Percentiles rank a stretch among this genome's conserved stretches.
Conservation (phyloP, 2,329 filamentous ascomycete species). For the Stachybotrys echinatus region DNA sequence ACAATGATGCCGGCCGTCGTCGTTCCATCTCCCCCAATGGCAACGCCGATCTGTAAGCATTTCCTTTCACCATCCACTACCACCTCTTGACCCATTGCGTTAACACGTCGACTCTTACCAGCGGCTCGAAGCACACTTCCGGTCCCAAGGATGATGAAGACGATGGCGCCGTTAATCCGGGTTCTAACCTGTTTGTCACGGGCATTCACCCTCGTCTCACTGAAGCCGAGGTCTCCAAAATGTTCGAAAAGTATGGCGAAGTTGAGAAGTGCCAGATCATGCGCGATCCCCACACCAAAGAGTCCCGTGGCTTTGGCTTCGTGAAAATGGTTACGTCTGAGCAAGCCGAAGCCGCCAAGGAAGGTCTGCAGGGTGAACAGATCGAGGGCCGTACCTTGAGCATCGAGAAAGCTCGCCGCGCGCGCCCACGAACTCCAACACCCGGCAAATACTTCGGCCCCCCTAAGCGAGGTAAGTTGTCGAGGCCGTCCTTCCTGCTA, state of each 20-base stretch:
- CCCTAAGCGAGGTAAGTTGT: conserved; percentile 82
- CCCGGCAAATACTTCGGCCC: conserved; percentile 99
- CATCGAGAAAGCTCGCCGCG: conserved; percentile 97
- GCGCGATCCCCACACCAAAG: conserved; percentile 96
- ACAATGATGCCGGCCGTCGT: conserved; percentile 53
- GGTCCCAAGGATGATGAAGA: conserved; percentile 56
- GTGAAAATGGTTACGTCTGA: conserved; percentile 98
- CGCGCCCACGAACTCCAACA: conserved; percentile 89
- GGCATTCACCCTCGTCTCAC: conserved; percentile 91
- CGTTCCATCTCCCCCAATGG: conserved; percentile 58
- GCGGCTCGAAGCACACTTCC: conserved; percentile 48
- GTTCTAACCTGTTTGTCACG: conserved; percentile 97
- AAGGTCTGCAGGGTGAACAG: conserved; percentile 89
- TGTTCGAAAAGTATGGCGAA: conserved; percentile 98
- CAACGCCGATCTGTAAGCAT: conserved; percentile 29
- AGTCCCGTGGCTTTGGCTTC: conserved; percentile 97
- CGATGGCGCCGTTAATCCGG: conserved; percentile 80
- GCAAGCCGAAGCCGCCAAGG: conserved; percentile 93
- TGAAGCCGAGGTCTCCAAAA: conserved; percentile 84
- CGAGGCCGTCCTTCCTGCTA: conserved; percentile 9
- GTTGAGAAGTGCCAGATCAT: conserved; percentile 99
- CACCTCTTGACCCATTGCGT: conserved; percentile 6
- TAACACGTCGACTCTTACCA: conserved; percentile 9
- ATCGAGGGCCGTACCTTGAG: conserved; percentile 94
- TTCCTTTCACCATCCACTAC: neutral